These are phyloP conservation scores for Kwoniella bestiolae DNA, from an alignment of 768 basidiomycete species.

Conservation along the genomic window DNA sequence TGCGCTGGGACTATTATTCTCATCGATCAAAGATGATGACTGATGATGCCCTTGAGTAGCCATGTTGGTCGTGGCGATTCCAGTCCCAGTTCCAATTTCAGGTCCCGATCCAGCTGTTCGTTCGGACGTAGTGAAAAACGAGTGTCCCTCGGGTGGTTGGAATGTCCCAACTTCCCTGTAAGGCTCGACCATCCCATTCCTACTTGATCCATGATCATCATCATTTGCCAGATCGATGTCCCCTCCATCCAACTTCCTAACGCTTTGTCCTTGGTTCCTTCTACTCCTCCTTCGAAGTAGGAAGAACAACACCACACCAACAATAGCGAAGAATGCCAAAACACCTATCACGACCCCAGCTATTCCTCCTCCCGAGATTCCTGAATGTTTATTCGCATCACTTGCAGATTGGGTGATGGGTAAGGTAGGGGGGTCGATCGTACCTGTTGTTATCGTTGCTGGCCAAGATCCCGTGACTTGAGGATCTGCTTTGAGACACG, in stretches of 20 bases:
- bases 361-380: constrained; percentile 34
- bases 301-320: constrained; percentile 26
- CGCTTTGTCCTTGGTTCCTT: neutral
- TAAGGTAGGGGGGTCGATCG: constrained; percentile 29
- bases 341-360: constrained; percentile 47
- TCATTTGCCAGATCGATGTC: constrained; percentile 26
- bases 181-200: constrained; percentile 36
- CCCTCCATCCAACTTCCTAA: neutral
- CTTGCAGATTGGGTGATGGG: constrained; percentile 18
- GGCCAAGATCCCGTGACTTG: constrained; percentile 42
- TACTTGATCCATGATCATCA: neutral
- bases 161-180: constrained; percentile 30
- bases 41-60: constrained; percentile 6
- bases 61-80: neutral
- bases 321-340: constrained; percentile 24
- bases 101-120: neutral
- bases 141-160: neutral
- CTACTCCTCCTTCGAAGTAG: constrained; percentile 30
- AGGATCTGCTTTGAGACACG: constrained; percentile 19
- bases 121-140: neutral
- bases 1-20: constrained; percentile 4
- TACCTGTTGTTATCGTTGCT: constrained; percentile 31
- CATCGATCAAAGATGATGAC: constrained; percentile 1
- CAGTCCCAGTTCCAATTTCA: no score
- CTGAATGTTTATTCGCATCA: neutral